Percentiles rank a stretch among this genome's conserved stretches.
These are phyloP conservation scores for Mortierella polycephala DNA, from an alignment of 371 early-diverging fungal species.

Conservation along the genomic window DNA sequence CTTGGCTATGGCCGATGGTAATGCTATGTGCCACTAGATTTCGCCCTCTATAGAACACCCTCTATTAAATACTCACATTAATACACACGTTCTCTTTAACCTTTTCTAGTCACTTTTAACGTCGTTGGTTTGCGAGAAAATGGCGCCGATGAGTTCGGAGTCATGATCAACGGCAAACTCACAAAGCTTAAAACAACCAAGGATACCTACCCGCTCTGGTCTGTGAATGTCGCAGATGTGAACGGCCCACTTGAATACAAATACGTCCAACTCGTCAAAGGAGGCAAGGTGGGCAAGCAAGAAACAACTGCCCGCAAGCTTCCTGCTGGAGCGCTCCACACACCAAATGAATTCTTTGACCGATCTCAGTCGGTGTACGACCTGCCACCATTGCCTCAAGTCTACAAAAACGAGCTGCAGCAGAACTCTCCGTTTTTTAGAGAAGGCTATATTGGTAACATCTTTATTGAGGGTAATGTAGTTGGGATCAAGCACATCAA, in stretches of 20 bases:
- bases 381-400: conserved; percentile 65
- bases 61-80: no score
- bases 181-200: conserved; percentile 34
- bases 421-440: conserved; percentile 47
- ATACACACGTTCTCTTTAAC: neutral
- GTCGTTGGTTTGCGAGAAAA: conserved; percentile 38
- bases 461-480: conserved; percentile 32
- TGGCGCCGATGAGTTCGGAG: conserved; percentile 27
- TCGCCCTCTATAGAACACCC: no score
- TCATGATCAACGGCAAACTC: conserved; percentile 37
- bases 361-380: conserved; percentile 56
- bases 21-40: neutral
- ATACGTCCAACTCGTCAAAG: conserved; percentile 30
- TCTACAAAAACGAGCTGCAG: conserved; percentile 47
- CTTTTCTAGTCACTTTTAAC: conserved; percentile 41
- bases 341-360: conserved; percentile 67
- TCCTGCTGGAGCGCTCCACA: conserved; percentile 50
- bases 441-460: conserved; percentile 34
- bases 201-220: conserved; percentile 47
- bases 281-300: conserved; percentile 17
- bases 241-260: conserved; percentile 37
- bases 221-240: conserved; percentile 40
- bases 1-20: conserved; percentile 49
- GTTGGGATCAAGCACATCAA: conserved; percentile 16
- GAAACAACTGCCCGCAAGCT: conserved; percentile 50